Evolutionary conservation across 768 basidiomycete species (phyloP), one percentile per base, ranked within the genome.

Genomic region (Calvatia gigantea): DNA sequence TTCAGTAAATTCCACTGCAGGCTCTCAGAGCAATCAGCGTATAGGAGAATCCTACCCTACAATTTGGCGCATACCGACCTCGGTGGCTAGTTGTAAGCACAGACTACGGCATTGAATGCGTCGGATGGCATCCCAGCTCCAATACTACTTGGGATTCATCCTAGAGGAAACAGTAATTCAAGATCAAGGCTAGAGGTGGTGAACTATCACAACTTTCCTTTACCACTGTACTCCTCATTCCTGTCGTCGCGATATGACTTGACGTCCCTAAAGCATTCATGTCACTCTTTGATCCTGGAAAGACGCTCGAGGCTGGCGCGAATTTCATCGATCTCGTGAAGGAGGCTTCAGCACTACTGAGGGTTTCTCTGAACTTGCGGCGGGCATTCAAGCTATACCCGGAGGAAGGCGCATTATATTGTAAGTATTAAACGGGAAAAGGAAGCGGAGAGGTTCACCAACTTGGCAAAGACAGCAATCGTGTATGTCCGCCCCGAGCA

Each of bases 401-500:
- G 6, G 23, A 23, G 12, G 15, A 25, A 37, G 19, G 2, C 5
- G 21, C 19, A 17, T n/a, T n/a, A n/a, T n/a, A n/a, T n/a, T n/a
- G 29, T 37, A n/a, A 33, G 35, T 25, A 19, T 35, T 4, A 15
- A n/a, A 15, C 14, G 39, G 17, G 19, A 29, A 42, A 6, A 12
- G 5, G 37, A 39, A 21, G n/a, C n/a, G n/a, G 15, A 21, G 17
- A 25, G 44, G 12, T 29, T 4, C 5, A 49, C 59, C 31, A n/a
- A 61, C 60, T 61, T 61, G 1, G 59, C 61, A 8, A 64, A 57
- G 14, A 64, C 43, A 12, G 58, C 57, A 31, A 62, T 64, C 21
- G 62, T 56, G 28, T 61, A 64, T 51, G 61, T 59, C 12, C 62
- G 60, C 2, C 62, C 62, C 12, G 61, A 51, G 6, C 60, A 61